Evolutionary conservation across 2,329 filamentous ascomycete species (phyloP).

Genomic region (Penicillium sp.): DNA sequence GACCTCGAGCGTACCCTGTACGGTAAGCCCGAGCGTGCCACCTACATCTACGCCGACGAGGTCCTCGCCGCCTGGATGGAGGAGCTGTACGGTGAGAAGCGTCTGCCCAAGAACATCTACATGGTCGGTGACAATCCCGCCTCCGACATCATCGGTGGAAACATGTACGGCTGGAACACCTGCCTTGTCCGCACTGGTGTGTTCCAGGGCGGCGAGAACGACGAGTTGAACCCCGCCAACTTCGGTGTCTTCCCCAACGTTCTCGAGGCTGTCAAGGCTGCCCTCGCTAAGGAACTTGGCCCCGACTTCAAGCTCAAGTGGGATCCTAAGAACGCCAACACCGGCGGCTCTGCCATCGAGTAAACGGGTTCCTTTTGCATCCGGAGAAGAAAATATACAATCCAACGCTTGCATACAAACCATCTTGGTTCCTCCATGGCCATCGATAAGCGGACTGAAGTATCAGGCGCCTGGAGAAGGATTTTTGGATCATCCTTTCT

Average conservation of each 20-base stretch:
- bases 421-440: neutral
- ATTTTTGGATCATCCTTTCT: neutral
- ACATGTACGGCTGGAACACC: constrained; percentile 79
- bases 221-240: constrained; percentile 69
- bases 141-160: constrained; percentile 69
- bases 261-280: constrained; percentile 63
- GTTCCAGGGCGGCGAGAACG: constrained; percentile 71
- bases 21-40: constrained; percentile 68
- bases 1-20: constrained; percentile 72
- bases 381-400: constrained; percentile 9
- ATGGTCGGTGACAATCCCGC: constrained; percentile 73
- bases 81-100: constrained; percentile 66
- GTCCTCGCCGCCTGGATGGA: constrained; percentile 73
- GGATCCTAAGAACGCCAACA: constrained; percentile 64
- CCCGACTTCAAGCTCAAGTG: constrained; percentile 69
- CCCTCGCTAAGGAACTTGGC: constrained; percentile 64
- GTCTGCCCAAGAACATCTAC: constrained; percentile 64
- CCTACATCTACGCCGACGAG: constrained; percentile 73
- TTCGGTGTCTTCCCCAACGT: constrained; percentile 73
- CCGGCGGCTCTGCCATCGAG: constrained; percentile 54
- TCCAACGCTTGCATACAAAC: neutral
- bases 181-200: constrained; percentile 73
- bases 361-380: constrained; percentile 30
- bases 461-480: neutral
- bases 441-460: neutral